Evolutionary conservation across 495 filamentous ascomycete species (phyloP), one percentile per base, ranked within the genome.

Genomic region (Aspergillus kassunensis): DNA sequence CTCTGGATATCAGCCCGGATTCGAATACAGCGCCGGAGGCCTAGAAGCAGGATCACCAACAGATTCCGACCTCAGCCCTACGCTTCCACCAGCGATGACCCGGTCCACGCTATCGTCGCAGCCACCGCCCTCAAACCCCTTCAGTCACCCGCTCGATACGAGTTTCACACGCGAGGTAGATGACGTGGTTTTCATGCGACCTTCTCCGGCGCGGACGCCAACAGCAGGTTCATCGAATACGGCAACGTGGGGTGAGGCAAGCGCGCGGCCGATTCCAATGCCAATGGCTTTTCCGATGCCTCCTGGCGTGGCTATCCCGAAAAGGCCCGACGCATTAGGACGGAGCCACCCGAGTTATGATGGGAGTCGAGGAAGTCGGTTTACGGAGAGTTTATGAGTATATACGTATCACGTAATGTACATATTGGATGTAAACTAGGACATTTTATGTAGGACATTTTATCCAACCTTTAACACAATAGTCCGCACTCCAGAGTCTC

Each of bases 1-100:
- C 5, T 82, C 88, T 13, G 86, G 29, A 76, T 80, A 31, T 79
- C 79, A 29, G 84, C 87, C 37, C 84, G 86, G 16, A 83, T 89
- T 40, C 63, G 86, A 86, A 3, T 89, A 83, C 59, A 39, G 42
- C 42, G 79, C 80, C 51, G 85, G 81, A 45, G 63, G 66, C 6
- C 34, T 69, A 3, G 64, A 60, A 35, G 64, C 54, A 23, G 47
- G 49, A 19, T 65, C 62, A 4, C 63, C 59, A 2, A 60, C 62
- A 16, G 44, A 36, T 7, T 60, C 57, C 2, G 66, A 69, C 40
- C 49, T 56, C 2, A 63, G 60, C 31, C 49, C 37, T 47, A 64
- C 33, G 42, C 58, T 33, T 16, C 60, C 49, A 1, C 59, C 68
- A 6, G 57, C 62, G 3, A 55, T 57, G 11, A 56, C 60, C 13